A percentile compares a stretch with the other conserved stretches of the same genome.
These are phyloP conservation scores for Alternaria sp. DNA, from an alignment of 2,329 filamentous ascomycete species.

Conservation along the genomic window DNA sequence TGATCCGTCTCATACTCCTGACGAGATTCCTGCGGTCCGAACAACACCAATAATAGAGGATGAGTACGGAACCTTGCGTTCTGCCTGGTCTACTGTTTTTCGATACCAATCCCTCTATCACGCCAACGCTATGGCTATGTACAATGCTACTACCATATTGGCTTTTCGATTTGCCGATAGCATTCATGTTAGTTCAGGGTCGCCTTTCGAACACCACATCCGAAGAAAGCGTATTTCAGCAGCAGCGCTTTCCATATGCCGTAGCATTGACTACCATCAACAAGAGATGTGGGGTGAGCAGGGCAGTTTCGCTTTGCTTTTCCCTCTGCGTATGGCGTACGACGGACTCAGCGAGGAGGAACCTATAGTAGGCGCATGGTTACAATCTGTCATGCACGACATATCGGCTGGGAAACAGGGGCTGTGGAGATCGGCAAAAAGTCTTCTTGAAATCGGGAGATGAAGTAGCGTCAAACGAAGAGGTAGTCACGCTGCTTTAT, in stretches of 20 bases:
- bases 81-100: constrained; percentile 1
- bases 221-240: background rate
- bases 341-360: background rate
- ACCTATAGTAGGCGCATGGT: background rate
- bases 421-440: background rate
- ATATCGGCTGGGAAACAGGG: background rate
- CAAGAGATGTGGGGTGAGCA: constrained; percentile 3
- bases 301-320: constrained; percentile 2
- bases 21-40: background rate
- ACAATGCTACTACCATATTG: constrained; percentile 2
- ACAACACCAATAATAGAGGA: background rate
- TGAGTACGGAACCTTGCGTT: background rate
- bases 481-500: background rate
- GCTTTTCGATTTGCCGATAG: background rate
- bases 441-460: background rate
- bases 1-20: background rate
- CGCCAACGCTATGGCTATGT: constrained; percentile 2
- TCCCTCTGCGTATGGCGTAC: constrained; percentile 9
- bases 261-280: constrained; percentile 6
- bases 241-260: constrained; percentile 4
- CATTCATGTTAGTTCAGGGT: background rate
- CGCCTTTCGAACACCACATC: background rate
- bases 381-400: background rate
- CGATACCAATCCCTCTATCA: constrained; percentile 1
- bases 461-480: background rate